Conservation (phyloP, 164 flowering plant species). For the Euptelea pleiosperma region DNA sequence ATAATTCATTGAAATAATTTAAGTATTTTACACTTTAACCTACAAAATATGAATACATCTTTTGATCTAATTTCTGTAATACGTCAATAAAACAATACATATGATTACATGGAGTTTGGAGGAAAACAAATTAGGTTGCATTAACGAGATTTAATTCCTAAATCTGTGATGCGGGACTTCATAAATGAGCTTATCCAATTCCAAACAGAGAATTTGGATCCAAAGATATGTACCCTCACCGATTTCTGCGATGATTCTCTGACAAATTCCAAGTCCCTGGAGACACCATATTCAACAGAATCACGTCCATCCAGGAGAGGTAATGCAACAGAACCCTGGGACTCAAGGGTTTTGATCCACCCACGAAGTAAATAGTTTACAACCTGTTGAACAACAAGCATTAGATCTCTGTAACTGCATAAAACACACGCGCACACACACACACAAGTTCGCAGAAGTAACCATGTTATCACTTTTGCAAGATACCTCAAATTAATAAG, state of each 20-base stretch:
- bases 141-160: constrained; percentile 20
- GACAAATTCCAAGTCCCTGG: constrained; percentile 57
- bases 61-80: background rate
- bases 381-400: constrained; percentile 41
- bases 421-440: no score
- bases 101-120: background rate
- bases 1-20: constrained; percentile 1
- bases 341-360: constrained; percentile 79
- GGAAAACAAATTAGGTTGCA: constrained; percentile 1
- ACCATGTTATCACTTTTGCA: no score
- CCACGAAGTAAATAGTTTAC: constrained; percentile 87
- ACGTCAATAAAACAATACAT: constrained; percentile 7
- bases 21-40: background rate
- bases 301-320: constrained; percentile 65
- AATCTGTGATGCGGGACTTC: constrained; percentile 27
- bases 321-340: constrained; percentile 47
- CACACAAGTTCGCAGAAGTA: no score
- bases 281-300: constrained; percentile 22
- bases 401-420: background rate
- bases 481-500: no score
- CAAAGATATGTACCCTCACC: constrained; percentile 54
- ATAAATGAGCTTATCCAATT: constrained; percentile 41
- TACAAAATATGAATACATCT: background rate
- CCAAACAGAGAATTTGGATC: constrained; percentile 53
- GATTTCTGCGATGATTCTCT: constrained; percentile 63